Percentiles rank a stretch among this genome's conserved stretches.
phyloP scores from a whole-genome alignment of 2,329 filamentous ascomycete species.

The Cercospora sojina region DNA sequence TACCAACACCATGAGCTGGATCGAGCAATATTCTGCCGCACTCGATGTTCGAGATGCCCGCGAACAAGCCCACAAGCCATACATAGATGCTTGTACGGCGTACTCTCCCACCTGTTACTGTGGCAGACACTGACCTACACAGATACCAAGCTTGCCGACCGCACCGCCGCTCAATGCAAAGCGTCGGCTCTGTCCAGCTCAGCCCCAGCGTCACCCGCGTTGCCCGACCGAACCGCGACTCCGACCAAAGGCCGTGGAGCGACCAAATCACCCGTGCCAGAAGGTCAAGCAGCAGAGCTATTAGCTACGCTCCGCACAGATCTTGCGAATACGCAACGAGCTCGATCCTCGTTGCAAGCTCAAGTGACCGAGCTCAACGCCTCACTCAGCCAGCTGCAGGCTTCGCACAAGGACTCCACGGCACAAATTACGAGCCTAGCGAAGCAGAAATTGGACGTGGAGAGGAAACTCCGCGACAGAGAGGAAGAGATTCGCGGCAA shows the following conservation, averaged over 20 bases:
- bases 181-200: slow-evolving; percentile 32
- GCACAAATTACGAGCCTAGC: slow-evolving; percentile 63
- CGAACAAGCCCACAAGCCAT: slow-evolving; percentile 62
- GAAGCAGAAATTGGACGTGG: slow-evolving; percentile 60
- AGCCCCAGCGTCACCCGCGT: slow-evolving; percentile 27
- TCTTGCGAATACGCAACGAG: slow-evolving; percentile 72
- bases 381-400: slow-evolving; percentile 64
- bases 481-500: slow-evolving; percentile 85
- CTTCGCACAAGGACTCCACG: slow-evolving; percentile 59
- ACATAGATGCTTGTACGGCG: slow-evolving; percentile 73
- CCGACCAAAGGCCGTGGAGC: slow-evolving; percentile 28
- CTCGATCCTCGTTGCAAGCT: slow-evolving; percentile 65
- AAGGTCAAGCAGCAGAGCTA: slow-evolving; percentile 58
- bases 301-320: slow-evolving; percentile 58
- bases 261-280: slow-evolving; percentile 50
- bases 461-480: slow-evolving; percentile 70
- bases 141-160: slow-evolving; percentile 51
- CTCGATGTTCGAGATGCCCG: slow-evolving; percentile 70
- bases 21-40: slow-evolving; percentile 74
- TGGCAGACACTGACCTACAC: slow-evolving; percentile 16
- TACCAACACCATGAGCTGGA: slow-evolving; percentile 62
- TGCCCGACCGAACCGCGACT: slow-evolving; percentile 28
- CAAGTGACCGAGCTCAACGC: slow-evolving; percentile 62
- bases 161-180: slow-evolving; percentile 30
- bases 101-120: slow-evolving; percentile 30